phyloP scores from a whole-genome alignment of 108 stramenopile species.

The Cyclotella atomus region DNA sequence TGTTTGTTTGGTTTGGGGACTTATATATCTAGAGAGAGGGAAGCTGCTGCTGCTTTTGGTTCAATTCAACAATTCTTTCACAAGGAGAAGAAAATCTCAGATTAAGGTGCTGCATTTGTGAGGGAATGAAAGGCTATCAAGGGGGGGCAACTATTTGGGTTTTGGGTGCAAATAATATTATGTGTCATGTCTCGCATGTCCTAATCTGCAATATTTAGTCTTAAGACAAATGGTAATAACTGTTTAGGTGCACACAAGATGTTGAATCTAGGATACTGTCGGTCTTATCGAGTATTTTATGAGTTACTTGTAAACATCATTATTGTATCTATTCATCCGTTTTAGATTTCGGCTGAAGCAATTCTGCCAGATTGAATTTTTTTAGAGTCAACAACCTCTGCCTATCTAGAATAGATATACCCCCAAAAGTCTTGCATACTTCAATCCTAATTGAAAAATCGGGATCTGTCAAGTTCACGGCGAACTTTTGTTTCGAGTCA shows the following conservation, averaged over 20 bases:
- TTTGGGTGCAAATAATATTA: neutral
- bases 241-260: neutral
- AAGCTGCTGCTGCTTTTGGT: neutral
- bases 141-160: neutral
- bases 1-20: neutral
- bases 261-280: too few relatives aligned
- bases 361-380: conserved; percentile 57
- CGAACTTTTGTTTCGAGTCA: conserved; percentile 25
- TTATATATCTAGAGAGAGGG: neutral
- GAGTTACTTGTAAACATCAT: too few relatives aligned
- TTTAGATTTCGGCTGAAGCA: conserved; percentile 10
- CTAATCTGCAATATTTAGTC: conserved; percentile 4
- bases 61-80: too few relatives aligned
- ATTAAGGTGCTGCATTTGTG: neutral
- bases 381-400: conserved; percentile 33
- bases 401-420: conserved; percentile 66
- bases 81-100: neutral
- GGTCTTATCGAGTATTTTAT: too few relatives aligned
- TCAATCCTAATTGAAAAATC: conserved; percentile 75
- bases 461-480: conserved; percentile 67
- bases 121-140: neutral
- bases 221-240: neutral
- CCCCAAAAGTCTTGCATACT: conserved; percentile 68
- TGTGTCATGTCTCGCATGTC: conserved; percentile 15
- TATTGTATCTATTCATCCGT: too few relatives aligned